A percentile compares a stretch with the other conserved stretches of the same genome.
Evolutionary conservation across 805 yeast genomes (phyloP).

Genomic region (Kodamaea fukazawae): DNA sequence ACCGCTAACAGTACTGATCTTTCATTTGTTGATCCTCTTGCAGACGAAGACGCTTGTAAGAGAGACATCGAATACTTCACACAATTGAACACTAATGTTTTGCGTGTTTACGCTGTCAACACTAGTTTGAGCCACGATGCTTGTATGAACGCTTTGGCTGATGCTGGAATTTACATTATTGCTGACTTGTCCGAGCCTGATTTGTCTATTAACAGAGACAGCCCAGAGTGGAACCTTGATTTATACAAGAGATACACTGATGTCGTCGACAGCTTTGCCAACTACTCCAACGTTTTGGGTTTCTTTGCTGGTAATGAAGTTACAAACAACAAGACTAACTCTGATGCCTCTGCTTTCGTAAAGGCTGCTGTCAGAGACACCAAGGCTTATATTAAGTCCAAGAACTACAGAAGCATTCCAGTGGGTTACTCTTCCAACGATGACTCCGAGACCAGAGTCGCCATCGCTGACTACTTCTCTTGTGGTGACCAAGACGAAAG

Average conservation of each 20-base stretch:
- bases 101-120: conserved; percentile 44
- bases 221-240: conserved; percentile 74
- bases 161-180: conserved; percentile 44
- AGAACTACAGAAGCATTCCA: conserved; percentile 75
- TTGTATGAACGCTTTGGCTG: conserved; percentile 39
- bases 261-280: conserved; percentile 77
- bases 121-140: conserved; percentile 36
- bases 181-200: conserved; percentile 65
- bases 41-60: conserved; percentile 40
- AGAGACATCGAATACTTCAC: conserved; percentile 41
- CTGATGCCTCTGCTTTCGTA: conserved; percentile 89
- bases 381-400: conserved; percentile 65
- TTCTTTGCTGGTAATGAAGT: conserved; percentile 99
- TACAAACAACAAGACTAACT: conserved; percentile 75
- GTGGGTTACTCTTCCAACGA: conserved; percentile 94
- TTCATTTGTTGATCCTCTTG: conserved; percentile 37
- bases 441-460: conserved; percentile 74
- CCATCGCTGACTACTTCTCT: conserved; percentile 78
- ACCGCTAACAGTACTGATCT: conserved; percentile 26
- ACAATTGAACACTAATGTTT: conserved; percentile 39
- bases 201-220: conserved; percentile 68
- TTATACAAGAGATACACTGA: conserved; percentile 73
- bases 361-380: conserved; percentile 94
- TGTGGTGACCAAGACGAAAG: conserved; percentile 70
- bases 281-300: conserved; percentile 81